Evolutionary conservation across 2,329 filamentous ascomycete species (phyloP).

Genomic region (Ophiostoma fasciatum): DNA sequence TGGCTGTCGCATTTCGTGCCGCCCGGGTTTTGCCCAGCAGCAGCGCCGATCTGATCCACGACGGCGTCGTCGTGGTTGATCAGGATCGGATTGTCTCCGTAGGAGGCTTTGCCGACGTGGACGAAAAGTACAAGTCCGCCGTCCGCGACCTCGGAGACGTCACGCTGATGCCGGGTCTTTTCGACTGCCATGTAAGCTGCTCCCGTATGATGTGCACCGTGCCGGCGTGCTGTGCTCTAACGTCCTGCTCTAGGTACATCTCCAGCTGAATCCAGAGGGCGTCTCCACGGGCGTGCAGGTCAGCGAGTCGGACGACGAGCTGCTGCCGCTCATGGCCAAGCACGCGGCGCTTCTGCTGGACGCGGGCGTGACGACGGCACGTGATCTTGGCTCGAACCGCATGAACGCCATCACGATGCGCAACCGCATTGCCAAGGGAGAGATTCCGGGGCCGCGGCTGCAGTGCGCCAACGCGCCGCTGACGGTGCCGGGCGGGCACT

Average conservation of each 20-base stretch:
- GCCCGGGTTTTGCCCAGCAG: constrained; percentile 7
- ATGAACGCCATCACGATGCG: constrained; percentile 4
- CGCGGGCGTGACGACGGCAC: constrained; percentile 9
- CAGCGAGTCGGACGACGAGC: constrained; percentile 4
- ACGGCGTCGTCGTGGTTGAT: constrained; percentile 8
- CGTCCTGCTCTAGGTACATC: constrained; percentile 3
- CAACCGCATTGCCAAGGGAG: constrained; percentile 5
- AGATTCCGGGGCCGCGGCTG: constrained; percentile 7
- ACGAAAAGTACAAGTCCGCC: not conserved
- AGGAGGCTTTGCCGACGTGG: constrained; percentile 2
- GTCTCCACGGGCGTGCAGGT: not conserved
- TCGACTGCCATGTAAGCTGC: constrained; percentile 10
- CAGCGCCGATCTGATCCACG: constrained; percentile 2
- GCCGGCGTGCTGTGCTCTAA: too few relatives aligned
- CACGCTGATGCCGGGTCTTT: constrained; percentile 9
- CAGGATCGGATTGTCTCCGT: constrained; percentile 3
- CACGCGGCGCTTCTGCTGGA: constrained; percentile 8
- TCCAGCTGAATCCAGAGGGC: constrained; percentile 5
- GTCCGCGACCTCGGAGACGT: constrained; percentile 9
- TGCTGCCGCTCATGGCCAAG: constrained; percentile 8
- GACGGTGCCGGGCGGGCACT: constrained; percentile 10
- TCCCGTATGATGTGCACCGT: too few relatives aligned
- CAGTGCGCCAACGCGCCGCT: constrained; percentile 10
- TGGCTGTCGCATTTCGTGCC: constrained; percentile 3
- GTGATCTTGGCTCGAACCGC: constrained; percentile 6